phyloP scores from a whole-genome alignment of 2,329 filamentous ascomycete genomes.

The Helicocarpus griseus region DNA sequence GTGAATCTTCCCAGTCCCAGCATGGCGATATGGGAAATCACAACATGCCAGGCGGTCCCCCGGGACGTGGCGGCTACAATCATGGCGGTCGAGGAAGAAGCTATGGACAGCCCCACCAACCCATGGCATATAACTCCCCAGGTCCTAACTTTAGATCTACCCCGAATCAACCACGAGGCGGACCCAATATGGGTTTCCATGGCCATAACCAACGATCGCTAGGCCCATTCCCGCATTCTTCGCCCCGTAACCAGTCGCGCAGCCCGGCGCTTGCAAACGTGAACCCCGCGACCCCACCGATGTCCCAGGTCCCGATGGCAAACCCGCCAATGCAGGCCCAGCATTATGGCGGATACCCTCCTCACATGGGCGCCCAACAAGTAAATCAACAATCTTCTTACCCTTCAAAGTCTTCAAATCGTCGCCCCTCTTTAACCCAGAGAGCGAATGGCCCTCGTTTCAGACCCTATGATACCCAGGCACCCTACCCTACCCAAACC shows the following conservation, averaged over 20 bases:
- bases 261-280: slow-evolving; percentile 59
- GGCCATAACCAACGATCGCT: slow-evolving; percentile 32
- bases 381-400: slow-evolving; percentile 41
- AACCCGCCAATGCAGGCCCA: slow-evolving; percentile 54
- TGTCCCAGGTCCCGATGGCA: slow-evolving; percentile 60
- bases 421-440: slow-evolving; percentile 22
- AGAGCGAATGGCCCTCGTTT: slow-evolving; percentile 14
- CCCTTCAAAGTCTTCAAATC: slow-evolving; percentile 19
- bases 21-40: slow-evolving; percentile 63
- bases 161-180: slow-evolving; percentile 42
- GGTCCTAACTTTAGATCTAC: slow-evolving; percentile 42
- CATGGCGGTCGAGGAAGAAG: slow-evolving; percentile 49
- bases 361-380: slow-evolving; percentile 50
- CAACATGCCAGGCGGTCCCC: slow-evolving; percentile 40
- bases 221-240: slow-evolving; percentile 53
- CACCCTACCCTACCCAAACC: slow-evolving; percentile 13
- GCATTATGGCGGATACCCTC: slow-evolving; percentile 49
- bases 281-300: slow-evolving; percentile 60
- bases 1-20: slow-evolving; percentile 75
- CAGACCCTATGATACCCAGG: slow-evolving; percentile 7
- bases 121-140: slow-evolving; percentile 43
- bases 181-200: slow-evolving; percentile 44
- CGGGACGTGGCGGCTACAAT: slow-evolving; percentile 46
- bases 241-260: slow-evolving; percentile 53
- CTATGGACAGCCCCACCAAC: slow-evolving; percentile 46